A percentile compares a stretch with the other conserved stretches of the same genome.
These are phyloP conservation scores for Diutina siamensis DNA, from an alignment of 1,139 yeast genomes.

Conservation along the genomic window DNA sequence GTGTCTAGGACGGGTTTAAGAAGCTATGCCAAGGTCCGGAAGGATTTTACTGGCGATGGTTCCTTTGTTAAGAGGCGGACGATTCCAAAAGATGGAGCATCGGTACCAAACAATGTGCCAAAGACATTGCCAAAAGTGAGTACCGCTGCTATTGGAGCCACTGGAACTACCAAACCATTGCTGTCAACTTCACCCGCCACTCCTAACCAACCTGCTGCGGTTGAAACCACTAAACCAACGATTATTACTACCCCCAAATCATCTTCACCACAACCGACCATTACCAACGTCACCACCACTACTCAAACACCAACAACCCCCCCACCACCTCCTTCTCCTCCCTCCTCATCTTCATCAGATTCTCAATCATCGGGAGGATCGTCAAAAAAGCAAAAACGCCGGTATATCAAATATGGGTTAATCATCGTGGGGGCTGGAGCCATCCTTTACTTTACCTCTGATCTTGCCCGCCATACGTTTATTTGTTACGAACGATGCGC, in stretches of 20 bases:
- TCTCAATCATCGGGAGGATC: background rate
- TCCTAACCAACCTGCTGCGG: no score
- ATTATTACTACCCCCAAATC: no score
- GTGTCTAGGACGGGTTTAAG: background rate
- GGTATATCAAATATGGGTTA: constrained; percentile 18
- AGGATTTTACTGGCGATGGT: background rate
- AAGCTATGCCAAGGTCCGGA: constrained; percentile 3
- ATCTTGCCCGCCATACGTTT: constrained; percentile 19
- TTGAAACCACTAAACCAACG: no score
- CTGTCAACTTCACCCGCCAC: no score
- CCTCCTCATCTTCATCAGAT: background rate
- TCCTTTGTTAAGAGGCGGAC: constrained; percentile 2
- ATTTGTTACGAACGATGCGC: constrained; percentile 45
- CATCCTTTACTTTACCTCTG: constrained; percentile 24
- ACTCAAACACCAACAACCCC: background rate
- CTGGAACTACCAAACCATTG: no score
- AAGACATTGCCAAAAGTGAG: no score
- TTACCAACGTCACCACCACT: background rate
- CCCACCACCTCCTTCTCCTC: background rate
- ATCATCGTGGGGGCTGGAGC: constrained; percentile 20
- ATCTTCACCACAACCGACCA: no score
- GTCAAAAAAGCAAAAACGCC: background rate
- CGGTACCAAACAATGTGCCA: background rate
- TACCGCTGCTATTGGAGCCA: no score
- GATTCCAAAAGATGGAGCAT: background rate